Conservation (phyloP, 129 eudicot species). For the Artemisia argyi region DNA sequence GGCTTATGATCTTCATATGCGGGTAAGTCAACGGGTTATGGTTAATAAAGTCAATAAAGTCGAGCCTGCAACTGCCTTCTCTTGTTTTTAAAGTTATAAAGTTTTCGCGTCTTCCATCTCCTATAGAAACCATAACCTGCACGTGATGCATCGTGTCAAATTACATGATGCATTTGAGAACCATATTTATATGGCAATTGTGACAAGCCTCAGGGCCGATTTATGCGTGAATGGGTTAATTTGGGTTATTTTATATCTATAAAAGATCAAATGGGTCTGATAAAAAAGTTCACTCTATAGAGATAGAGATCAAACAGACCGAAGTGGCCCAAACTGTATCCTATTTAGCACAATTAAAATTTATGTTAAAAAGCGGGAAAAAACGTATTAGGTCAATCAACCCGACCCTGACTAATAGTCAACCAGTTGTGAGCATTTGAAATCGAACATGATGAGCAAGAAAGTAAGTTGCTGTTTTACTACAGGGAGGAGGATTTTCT, state of each 20-base stretch:
- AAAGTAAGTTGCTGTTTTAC: no score
- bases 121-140: conserved; percentile 61
- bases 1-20: conserved; percentile 36
- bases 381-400: no score
- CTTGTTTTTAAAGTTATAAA: conserved; percentile 50
- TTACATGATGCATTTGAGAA: neutral
- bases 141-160: neutral
- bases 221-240: neutral
- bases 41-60: conserved; percentile 51
- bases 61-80: conserved; percentile 60
- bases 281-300: neutral
- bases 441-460: no score
- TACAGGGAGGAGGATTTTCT: no score
- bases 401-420: no score
- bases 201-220: neutral
- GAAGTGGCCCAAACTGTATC: neutral
- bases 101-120: conserved; percentile 47
- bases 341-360: no score
- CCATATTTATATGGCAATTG: neutral
- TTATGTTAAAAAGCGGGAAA: no score
- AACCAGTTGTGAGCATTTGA: no score
- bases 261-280: neutral
- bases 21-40: conserved; percentile 41
- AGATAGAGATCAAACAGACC: neutral
- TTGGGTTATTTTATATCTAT: neutral